A percentile compares a stretch with the other conserved stretches of the same genome.
phyloP scores from a whole-genome alignment of 352 stramenopile species.

The Pythium coloratum region DNA sequence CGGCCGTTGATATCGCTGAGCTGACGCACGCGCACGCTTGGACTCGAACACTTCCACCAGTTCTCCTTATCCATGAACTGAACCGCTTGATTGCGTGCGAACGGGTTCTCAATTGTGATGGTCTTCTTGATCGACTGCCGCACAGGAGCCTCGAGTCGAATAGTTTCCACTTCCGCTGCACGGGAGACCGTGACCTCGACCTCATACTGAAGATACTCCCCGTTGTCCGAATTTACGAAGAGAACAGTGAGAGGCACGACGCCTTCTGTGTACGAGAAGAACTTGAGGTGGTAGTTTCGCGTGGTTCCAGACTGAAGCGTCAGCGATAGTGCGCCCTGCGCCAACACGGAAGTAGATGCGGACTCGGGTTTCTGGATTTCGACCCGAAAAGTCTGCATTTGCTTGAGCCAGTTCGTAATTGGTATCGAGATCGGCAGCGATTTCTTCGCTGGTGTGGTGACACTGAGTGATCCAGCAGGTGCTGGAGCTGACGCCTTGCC shows the following conservation, averaged over 20 bases:
- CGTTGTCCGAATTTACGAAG: constrained; percentile 80
- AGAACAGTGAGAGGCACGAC: constrained; percentile 49
- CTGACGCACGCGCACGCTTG: constrained; percentile 68
- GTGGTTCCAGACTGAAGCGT: constrained; percentile 55
- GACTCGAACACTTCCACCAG: constrained; percentile 85
- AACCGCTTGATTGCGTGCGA: constrained; percentile 47
- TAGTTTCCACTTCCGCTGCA: constrained; percentile 68
- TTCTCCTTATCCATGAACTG: constrained; percentile 56
- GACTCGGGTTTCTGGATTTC: constrained; percentile 46
- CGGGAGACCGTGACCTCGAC: constrained; percentile 54
- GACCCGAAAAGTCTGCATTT: constrained; percentile 76
- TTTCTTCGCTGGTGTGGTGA: constrained; percentile 82
- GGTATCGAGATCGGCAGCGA: constrained; percentile 62
- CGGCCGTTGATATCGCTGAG: constrained; percentile 68
- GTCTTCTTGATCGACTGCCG: constrained; percentile 77
- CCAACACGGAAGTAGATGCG: constrained; percentile 43
- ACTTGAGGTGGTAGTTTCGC: constrained; percentile 85
- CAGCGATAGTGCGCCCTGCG: constrained; percentile 70
- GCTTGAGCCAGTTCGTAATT: constrained; percentile 89
- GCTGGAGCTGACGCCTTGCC: constrained; percentile 71
- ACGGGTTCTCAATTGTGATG: constrained; percentile 91
- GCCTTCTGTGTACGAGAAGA: constrained; percentile 89
- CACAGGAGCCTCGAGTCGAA: constrained; percentile 84
- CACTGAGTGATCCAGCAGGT: constrained; percentile 32
- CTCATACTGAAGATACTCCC: constrained; percentile 85